These are phyloP conservation scores for Fusarium denticulatum DNA, from an alignment of 2,329 filamentous ascomycete genomes.

Conservation along the genomic window DNA sequence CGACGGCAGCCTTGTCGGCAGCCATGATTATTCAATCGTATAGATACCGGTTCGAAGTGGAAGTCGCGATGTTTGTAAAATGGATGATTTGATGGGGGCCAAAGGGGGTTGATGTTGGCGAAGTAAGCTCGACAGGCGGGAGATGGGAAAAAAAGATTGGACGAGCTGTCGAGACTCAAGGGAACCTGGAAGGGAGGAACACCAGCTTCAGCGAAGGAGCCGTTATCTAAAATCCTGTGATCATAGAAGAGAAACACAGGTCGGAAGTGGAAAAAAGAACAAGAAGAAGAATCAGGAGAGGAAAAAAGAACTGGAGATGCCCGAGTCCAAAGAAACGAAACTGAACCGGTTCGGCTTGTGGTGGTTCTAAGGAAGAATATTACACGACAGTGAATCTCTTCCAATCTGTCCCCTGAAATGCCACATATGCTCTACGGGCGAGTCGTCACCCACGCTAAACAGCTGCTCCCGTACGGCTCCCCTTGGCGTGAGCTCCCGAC, in stretches of 20 bases:
- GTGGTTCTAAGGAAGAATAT: conserved; percentile 39
- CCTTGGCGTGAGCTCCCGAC: conserved; percentile 32
- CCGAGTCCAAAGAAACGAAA: conserved; percentile 39
- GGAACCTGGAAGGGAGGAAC: conserved; percentile 35
- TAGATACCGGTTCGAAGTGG: neutral
- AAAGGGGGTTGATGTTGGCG: conserved; percentile 34
- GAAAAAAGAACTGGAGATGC: conserved; percentile 24
- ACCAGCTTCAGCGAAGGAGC: conserved; percentile 35
- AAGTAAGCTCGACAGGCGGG: conserved; percentile 26
- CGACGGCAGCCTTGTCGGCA: conserved; percentile 63
- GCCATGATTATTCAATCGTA: conserved; percentile 57
- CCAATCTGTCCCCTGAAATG: conserved; percentile 44
- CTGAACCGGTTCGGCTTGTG: conserved; percentile 26
- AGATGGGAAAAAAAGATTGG: conserved; percentile 44
- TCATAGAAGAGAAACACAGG: conserved; percentile 25
- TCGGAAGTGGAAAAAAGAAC: conserved; percentile 20
- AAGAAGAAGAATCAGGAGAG: conserved; percentile 17
- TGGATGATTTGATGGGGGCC: conserved; percentile 20
- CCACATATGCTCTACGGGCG: conserved; percentile 45
- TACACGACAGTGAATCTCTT: conserved; percentile 18
- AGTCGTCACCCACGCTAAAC: conserved; percentile 27
- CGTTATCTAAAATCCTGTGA: conserved; percentile 40
- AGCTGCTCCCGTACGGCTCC: conserved; percentile 31
- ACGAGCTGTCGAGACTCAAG: conserved; percentile 51
- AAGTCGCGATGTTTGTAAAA: conserved; percentile 13